Evolutionary conservation across 2,329 filamentous ascomycete genomes (phyloP), one percentile per base, ranked within the genome.

Genomic region (Fusarium sororula): DNA sequence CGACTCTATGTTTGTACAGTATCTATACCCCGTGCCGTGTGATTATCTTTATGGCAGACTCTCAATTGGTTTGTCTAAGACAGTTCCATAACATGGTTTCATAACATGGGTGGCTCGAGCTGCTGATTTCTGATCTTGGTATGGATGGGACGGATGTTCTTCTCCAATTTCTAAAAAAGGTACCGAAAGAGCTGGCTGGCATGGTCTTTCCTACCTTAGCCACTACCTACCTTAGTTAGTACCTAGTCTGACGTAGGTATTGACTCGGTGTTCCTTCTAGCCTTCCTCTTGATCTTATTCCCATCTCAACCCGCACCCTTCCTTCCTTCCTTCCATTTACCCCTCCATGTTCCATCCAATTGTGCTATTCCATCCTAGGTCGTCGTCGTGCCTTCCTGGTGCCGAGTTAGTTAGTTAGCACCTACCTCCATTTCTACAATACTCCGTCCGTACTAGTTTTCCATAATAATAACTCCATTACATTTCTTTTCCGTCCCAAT

Each of bases 401-500:
- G 58, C 64, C 30, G 38, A 42, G 42, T 47, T 57, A 69, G 65
- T 59, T 70, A 54, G 62, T 72, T 68, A 67, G 65, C 68, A 68
- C 69, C 50, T 68, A 58, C 70, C 67, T 71, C 69, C 67, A 62
- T 58, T 37, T 55, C 51, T 55, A 26, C 50, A 53, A 37, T 53
- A 37, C 51, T 55, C 51, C 51, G 51, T 55, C 51, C 51, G 51
- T 48, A 58, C 41, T 59, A 59, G 32, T 62, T 65, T 65, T 67
- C 57, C 50, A 55, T 45, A 55, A 61, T 66, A 57, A 55, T 66
- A 54, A 55, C 55, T 63, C 64, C 41, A 66, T 66, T 66, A 48
- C 50, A 59, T 59, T 66, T 58, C 54, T 57, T 66, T 67, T 65
- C 57, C 48, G 41, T 74, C 50, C 53, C 54, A 66, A 39, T 39